These are phyloP conservation scores for Plasmodium reichenowi DNA, from an alignment of 169 alveolate species.

Conservation along the genomic window DNA sequence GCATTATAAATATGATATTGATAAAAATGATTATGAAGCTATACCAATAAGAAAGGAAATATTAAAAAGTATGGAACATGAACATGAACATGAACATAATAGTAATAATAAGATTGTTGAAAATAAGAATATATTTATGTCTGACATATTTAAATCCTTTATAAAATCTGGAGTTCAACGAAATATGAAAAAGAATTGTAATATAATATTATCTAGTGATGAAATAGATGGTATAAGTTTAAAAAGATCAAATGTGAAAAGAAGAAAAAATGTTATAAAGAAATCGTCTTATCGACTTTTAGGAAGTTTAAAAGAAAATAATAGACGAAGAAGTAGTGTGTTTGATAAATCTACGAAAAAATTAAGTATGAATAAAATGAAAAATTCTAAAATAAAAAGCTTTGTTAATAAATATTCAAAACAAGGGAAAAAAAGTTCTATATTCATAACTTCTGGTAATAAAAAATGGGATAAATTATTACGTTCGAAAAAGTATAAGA, in stretches of 20 bases:
- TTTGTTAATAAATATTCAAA: slow-evolving; percentile 32
- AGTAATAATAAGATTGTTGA: slow-evolving; percentile 3
- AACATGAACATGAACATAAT: not conserved
- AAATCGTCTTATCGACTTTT: slow-evolving; percentile 14
- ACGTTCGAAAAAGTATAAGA: slow-evolving; percentile 33
- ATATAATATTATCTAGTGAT: not conserved
- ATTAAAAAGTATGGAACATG: not conserved
- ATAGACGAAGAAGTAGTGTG: slow-evolving; percentile 1
- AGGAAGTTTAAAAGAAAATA: slow-evolving; percentile 14
- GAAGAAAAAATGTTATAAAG: not conserved
- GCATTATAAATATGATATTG: not conserved
- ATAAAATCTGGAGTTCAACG: slow-evolving; percentile 17
- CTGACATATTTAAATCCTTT: slow-evolving; percentile 41
- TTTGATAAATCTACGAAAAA: slow-evolving; percentile 40
- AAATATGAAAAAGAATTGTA: slow-evolving; percentile 10
- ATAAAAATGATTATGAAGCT: too few species aligned
- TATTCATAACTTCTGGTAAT: slow-evolving; percentile 28
- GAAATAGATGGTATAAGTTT: slow-evolving; percentile 1
- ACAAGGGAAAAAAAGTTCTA: slow-evolving; percentile 25
- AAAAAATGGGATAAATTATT: slow-evolving; percentile 44
- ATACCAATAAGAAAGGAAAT: not conserved
- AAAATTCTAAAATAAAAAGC: slow-evolving; percentile 31
- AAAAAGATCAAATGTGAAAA: not conserved
- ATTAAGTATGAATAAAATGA: slow-evolving; percentile 19
- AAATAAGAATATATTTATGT: slow-evolving; percentile 18